Conservation (phyloP, 768 basidiomycete species). For the Pisolithus microcarpus region DNA sequence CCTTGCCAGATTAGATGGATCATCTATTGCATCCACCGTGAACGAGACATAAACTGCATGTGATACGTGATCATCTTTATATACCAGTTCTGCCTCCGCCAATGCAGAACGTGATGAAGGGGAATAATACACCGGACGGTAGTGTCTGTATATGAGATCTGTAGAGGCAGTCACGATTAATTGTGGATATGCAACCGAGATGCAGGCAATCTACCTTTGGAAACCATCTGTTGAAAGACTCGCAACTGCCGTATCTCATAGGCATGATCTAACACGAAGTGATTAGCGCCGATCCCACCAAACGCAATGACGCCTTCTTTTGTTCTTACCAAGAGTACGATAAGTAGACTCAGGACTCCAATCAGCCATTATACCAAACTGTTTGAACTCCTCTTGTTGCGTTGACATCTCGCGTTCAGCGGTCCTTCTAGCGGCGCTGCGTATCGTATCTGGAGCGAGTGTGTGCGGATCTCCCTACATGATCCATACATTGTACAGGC, state of each 20-base stretch:
- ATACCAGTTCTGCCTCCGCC: conserved; percentile 90
- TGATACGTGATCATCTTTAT: conserved; percentile 83
- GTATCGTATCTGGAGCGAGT: conserved; percentile 55
- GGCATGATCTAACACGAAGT: conserved; percentile 51
- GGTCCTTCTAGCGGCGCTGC: conserved; percentile 61
- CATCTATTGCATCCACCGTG: conserved; percentile 38
- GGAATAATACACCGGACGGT: conserved; percentile 90
- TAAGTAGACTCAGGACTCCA: conserved; percentile 73
- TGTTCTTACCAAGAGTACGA: conserved; percentile 66
- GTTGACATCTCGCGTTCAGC: conserved; percentile 67
- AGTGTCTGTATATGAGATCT: conserved; percentile 80
- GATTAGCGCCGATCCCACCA: not conserved
- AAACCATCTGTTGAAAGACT: conserved; percentile 84
- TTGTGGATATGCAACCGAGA: not conserved
- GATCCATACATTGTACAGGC: not conserved
- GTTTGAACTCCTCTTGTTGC: conserved; percentile 74
- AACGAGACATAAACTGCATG: conserved; percentile 85
- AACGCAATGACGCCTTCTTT: not conserved
- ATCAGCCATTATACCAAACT: conserved; percentile 88
- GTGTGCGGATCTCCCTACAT: conserved; percentile 48
- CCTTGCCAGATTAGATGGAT: conserved; percentile 1
- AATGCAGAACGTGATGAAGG: conserved; percentile 91
- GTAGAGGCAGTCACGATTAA: not conserved
- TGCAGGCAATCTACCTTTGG: conserved; percentile 46
- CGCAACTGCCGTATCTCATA: conserved; percentile 86